Evolutionary conservation across 75 land plant genomes (phyloP).

Genomic region (Pinus tabuliformis): DNA sequence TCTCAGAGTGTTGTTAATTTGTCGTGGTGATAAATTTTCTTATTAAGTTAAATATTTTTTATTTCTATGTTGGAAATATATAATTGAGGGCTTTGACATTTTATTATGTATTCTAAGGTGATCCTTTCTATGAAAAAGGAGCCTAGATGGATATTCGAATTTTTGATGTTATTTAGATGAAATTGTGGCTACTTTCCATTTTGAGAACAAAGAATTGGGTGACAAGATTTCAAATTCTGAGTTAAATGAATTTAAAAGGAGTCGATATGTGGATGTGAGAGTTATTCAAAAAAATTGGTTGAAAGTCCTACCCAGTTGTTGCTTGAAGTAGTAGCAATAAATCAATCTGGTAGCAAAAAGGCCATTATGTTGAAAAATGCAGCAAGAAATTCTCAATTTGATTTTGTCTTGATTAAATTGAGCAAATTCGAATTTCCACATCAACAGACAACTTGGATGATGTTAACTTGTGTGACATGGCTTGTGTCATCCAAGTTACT

Average conservation of each 20-base stretch:
- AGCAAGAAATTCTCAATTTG: too few species aligned
- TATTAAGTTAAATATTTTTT: not conserved
- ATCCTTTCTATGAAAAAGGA: constrained; percentile 51
- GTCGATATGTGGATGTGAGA: constrained; percentile 89
- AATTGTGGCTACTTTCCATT: constrained; percentile 81
- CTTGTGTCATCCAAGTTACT: too few species aligned
- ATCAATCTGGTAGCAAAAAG: constrained; percentile 50
- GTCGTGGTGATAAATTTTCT: constrained; percentile 63
- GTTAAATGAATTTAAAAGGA: constrained; percentile 83
- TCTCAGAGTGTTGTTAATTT: constrained; percentile 95
- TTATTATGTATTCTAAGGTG: not conserved
- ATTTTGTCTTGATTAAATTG: too few species aligned
- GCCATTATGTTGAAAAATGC: too few species aligned
- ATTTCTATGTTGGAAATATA: not conserved
- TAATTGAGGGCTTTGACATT: not conserved
- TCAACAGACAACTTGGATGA: too few species aligned
- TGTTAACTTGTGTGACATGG: too few species aligned
- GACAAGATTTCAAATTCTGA: constrained; percentile 69
- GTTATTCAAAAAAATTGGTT: constrained; percentile 54
- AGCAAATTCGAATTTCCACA: too few species aligned
- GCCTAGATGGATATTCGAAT: constrained; percentile 96
- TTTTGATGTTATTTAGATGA: constrained; percentile 99
- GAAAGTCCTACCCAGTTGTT: constrained; percentile 71
- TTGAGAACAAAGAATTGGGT: constrained; percentile 92
- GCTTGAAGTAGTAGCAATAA: constrained; percentile 64